Evolutionary conservation across 1,284 basidiomycete genomes (phyloP).

Genomic region (Earliella scabrosa): DNA sequence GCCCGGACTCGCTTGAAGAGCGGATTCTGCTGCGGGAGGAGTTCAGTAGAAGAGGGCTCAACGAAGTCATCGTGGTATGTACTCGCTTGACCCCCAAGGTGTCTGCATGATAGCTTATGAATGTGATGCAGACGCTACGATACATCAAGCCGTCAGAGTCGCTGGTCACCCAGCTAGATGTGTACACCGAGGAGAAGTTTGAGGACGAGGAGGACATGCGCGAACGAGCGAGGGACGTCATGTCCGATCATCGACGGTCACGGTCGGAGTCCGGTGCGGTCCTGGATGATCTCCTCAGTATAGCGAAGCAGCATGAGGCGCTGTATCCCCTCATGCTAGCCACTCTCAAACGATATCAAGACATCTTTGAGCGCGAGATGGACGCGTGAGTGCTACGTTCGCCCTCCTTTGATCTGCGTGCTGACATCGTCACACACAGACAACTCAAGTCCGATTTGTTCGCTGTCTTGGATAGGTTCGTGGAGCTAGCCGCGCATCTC

Average conservation of each 20-base stretch:
- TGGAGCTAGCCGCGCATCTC: slow-evolving; percentile 63
- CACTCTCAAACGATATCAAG: slow-evolving; percentile 56
- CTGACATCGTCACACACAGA: slow-evolving; percentile 39
- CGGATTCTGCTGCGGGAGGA: slow-evolving; percentile 82
- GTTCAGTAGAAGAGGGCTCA: slow-evolving; percentile 78
- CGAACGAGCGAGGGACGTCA: slow-evolving; percentile 57
- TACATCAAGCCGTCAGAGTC: slow-evolving; percentile 79
- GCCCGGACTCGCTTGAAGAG: slow-evolving; percentile 79
- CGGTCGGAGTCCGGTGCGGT: slow-evolving; percentile 54
- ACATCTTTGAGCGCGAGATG: slow-evolving; percentile 63
- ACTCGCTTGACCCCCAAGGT: background rate
- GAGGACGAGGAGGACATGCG: slow-evolving; percentile 88
- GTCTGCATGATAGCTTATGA: background rate
- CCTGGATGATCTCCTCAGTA: slow-evolving; percentile 58
- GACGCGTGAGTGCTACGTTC: slow-evolving; percentile 55
- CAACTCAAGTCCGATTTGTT: slow-evolving; percentile 67
- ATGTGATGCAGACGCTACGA: slow-evolving; percentile 58
- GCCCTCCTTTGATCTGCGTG: background rate
- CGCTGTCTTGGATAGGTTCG: slow-evolving; percentile 67
- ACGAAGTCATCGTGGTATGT: slow-evolving; percentile 83
- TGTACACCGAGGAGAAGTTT: slow-evolving; percentile 87
- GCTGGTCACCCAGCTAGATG: slow-evolving; percentile 75
- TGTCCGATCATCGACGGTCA: slow-evolving; percentile 42
- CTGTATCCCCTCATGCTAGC: slow-evolving; percentile 59
- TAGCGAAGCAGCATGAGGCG: slow-evolving; percentile 60